phyloP scores from a whole-genome alignment of 2,329 filamentous ascomycete species.

The Colletotrichum viniferum region DNA sequence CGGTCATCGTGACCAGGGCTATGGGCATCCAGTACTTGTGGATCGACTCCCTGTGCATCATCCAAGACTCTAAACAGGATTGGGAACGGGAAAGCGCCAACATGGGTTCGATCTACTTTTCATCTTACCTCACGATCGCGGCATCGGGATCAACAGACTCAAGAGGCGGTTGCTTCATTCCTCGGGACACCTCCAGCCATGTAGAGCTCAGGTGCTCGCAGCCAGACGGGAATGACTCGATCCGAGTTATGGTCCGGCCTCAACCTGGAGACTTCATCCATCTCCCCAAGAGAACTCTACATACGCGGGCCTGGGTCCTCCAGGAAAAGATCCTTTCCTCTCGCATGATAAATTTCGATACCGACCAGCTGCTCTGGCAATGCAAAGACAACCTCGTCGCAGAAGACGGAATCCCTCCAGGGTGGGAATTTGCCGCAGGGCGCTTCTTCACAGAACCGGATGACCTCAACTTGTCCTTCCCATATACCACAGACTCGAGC shows the following conservation, averaged over 20 bases:
- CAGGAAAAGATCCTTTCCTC: neutral
- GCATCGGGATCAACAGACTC: neutral
- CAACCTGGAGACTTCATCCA: neutral
- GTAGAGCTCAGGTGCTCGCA: neutral
- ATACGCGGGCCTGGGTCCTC: neutral
- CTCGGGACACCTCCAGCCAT: neutral
- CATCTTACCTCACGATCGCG: neutral
- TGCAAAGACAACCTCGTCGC: fast-evolving
- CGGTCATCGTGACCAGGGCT: neutral
- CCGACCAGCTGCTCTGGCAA: neutral
- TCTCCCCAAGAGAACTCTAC: neutral
- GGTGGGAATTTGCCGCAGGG: neutral
- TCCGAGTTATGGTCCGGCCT: neutral
- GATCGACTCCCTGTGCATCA: neutral
- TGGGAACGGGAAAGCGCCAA: neutral
- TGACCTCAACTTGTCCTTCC: neutral
- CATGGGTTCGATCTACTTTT: neutral
- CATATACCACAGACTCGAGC: neutral
- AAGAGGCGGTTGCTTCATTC: neutral
- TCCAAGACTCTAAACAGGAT: neutral
- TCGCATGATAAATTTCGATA: neutral
- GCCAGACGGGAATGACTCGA: neutral
- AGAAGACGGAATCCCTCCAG: neutral
- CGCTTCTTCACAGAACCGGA: neutral
- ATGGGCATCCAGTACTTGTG: neutral